These are phyloP conservation scores for Terfezia boudieri DNA, from an alignment of 495 filamentous ascomycete species.

Conservation along the genomic window DNA sequence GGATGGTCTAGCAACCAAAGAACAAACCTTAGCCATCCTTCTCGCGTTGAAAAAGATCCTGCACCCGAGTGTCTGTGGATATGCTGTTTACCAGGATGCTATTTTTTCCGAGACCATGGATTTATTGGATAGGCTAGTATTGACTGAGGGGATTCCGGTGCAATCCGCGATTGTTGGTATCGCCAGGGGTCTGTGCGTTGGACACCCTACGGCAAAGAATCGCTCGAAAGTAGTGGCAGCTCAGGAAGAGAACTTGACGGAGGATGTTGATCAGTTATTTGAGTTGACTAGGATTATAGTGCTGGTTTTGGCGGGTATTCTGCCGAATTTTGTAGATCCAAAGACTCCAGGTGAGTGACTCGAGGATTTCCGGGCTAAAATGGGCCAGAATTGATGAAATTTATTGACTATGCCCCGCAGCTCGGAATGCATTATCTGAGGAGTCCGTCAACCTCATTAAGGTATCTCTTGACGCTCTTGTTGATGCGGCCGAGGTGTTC, in stretches of 20 bases:
- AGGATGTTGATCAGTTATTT: conserved; percentile 96
- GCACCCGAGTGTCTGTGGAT: conserved; percentile 80
- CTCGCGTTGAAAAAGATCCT: conserved; percentile 87
- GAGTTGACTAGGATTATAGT: conserved; percentile 91
- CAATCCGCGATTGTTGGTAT: conserved; percentile 86
- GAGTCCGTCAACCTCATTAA: conserved; percentile 66
- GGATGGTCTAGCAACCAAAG: conserved; percentile 45
- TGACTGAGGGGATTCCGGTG: conserved; percentile 77
- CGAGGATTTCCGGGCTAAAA: conserved; percentile 1
- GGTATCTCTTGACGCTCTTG: conserved; percentile 60
- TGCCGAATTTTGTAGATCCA: conserved; percentile 67
- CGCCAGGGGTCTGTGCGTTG: conserved; percentile 64
- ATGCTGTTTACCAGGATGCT: conserved; percentile 84
- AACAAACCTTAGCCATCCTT: conserved; percentile 74
- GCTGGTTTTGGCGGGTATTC: conserved; percentile 60
- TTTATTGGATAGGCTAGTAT: conserved; percentile 68
- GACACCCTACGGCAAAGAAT: conserved; percentile 68
- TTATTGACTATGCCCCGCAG: conserved; percentile 18
- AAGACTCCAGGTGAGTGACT: conserved; percentile 25
- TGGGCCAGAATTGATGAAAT: neutral
- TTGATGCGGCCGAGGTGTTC: conserved; percentile 85
- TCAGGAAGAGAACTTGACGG: conserved; percentile 54
- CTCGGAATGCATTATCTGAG: conserved; percentile 50
- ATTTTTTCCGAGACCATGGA: conserved; percentile 98
- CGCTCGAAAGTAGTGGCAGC: conserved; percentile 12